phyloP scores from a whole-genome alignment of 331 rosid genomes.

The Malus hybrid region DNA sequence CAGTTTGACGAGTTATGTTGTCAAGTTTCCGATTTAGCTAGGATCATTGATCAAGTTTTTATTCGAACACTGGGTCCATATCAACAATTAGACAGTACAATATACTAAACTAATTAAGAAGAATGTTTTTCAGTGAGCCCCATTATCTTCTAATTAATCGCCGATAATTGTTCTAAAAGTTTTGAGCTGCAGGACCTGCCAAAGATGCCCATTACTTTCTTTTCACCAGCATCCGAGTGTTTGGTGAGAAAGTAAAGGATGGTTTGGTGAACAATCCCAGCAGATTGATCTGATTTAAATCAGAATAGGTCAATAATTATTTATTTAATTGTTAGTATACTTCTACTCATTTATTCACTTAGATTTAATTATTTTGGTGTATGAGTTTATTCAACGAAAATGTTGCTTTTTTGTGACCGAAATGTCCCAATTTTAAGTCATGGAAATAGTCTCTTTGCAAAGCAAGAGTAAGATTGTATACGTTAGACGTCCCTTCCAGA shows the following conservation, averaged over 20 bases:
- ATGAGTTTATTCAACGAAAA: too few relatives aligned
- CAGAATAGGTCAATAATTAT: neutral
- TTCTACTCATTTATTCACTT: neutral
- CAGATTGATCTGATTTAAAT: neutral
- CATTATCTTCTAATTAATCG: neutral
- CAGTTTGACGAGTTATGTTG: neutral
- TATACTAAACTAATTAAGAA: too few relatives aligned
- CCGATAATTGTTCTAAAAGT: neutral
- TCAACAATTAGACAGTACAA: neutral
- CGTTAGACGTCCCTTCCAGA: too few relatives aligned
- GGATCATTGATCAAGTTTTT: neutral
- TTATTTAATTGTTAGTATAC: neutral
- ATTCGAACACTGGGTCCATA: neutral
- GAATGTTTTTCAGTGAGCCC: neutral
- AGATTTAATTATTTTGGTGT: neutral
- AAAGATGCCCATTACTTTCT: neutral
- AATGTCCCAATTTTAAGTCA: too few relatives aligned
- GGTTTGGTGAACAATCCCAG: slow-evolving; percentile 8
- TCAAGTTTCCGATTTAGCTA: too few relatives aligned
- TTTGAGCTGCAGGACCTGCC: neutral
- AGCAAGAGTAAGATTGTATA: too few relatives aligned
- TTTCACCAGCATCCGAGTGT: neutral
- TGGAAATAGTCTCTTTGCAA: too few relatives aligned
- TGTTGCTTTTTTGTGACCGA: too few relatives aligned
- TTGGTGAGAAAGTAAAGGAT: slow-evolving; percentile 8